phyloP scores from a whole-genome alignment of 2,329 filamentous ascomycete genomes.

The Zymoseptoria crescenta region DNA sequence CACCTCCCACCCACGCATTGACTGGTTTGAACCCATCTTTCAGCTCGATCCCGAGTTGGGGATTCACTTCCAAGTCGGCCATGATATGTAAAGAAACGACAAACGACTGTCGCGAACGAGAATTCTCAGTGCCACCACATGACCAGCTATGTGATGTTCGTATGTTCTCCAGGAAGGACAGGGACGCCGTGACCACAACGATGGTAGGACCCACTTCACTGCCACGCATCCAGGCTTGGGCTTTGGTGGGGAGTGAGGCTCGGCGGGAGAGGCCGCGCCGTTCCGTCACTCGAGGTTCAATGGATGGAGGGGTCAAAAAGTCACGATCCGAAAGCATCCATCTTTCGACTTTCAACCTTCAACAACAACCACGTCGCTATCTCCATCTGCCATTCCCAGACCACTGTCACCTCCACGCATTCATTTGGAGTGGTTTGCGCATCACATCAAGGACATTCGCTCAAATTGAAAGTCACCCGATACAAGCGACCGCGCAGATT shows the following conservation, averaged over 20 bases:
- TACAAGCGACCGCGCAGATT: neutral
- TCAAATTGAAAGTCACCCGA: neutral
- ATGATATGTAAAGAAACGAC: conserved; percentile 39
- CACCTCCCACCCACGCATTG: conserved; percentile 80
- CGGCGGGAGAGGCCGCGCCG: neutral
- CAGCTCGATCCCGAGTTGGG: conserved; percentile 86
- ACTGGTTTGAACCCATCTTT: conserved; percentile 98
- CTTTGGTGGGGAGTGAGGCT: neutral
- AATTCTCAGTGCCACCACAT: neutral
- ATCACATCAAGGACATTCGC: neutral
- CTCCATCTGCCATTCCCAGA: neutral
- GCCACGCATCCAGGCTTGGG: neutral
- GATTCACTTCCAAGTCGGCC: conserved; percentile 74
- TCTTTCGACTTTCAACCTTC: neutral
- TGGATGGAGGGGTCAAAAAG: neutral
- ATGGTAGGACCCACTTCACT: neutral
- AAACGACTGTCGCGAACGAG: neutral
- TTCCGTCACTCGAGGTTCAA: neutral
- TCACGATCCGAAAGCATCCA: neutral
- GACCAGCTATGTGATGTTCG: neutral
- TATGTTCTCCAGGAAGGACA: neutral
- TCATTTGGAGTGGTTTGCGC: neutral
- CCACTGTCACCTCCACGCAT: neutral
- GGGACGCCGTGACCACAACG: neutral
- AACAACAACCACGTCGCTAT: neutral